Base-by-base conservation (phyloP, 129 eudicot species). In the Flaveria linearis region DNA sequence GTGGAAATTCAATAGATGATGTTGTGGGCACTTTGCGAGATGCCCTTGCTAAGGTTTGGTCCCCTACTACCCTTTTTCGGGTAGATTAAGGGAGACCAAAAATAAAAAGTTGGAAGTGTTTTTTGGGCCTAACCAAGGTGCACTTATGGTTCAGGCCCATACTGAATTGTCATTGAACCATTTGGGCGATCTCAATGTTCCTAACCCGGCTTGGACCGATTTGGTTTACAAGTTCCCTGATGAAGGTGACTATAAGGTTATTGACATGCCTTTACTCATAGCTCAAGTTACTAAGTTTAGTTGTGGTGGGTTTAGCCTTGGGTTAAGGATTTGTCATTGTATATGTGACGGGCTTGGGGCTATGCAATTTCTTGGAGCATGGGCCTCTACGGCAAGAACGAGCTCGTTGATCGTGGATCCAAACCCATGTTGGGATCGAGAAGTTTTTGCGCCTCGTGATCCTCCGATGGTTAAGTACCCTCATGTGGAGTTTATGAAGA, bases 291-390 rank as follows among this genome's bases (percentile, higher is more conserved):
- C 97, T 26, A 76, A 57, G 71, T 94, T 91, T 73, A 91, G 84
- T 25, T 91, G 96, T 76, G 97, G 98, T 26, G 97, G 98, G 16
- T 87, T 94, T 73, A 91, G 97, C 74, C 87, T 94, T n/a, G 99
- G 99, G 15, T 68, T 94, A 58, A 94, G 99, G 73, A 84, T 88
- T 7, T 94, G 99, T 77, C 97, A 91, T 81, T 94, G 97, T 73
- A 84, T 89, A 30, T 91, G 97, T 77, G 99, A 91, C 50, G 99
- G 99, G 52, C 82, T 91, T 28, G 99, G 97, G 56, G 99, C 99
- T 15, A 94, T 94, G 97, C 97, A 95, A 64, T 91, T 95, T 68
- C 85, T 89, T 47, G 83, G 77, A 78, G 94, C 94, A 6, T 91
- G 98, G 97, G 91, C 96, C 25, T 71, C 91, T 2, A 94, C 96